A percentile compares a stretch with the other conserved stretches of the same genome.
Evolutionary conservation across 345 rosid species (phyloP).

Genomic region (Hypericum perforatum): DNA sequence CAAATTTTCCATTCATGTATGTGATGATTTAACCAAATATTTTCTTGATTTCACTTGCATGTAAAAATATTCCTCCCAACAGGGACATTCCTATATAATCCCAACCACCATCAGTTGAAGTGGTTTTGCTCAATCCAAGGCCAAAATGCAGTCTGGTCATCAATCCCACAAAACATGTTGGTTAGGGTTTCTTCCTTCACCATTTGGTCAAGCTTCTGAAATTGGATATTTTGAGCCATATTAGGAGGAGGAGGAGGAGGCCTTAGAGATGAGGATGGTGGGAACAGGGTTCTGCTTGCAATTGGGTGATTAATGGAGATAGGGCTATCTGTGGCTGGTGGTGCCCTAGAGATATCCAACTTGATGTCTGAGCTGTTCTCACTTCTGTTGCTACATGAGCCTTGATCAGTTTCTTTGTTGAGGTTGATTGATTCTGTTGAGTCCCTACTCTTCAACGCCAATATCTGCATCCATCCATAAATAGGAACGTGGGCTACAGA

Average conservation of each 20-base stretch:
- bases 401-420: slow-evolving; percentile 81
- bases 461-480: slow-evolving; percentile 36
- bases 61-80: not conserved
- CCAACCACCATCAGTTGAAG: slow-evolving; percentile 35
- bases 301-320: slow-evolving; percentile 29
- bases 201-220: slow-evolving; percentile 45
- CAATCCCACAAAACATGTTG: slow-evolving; percentile 85
- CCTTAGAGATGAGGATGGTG: slow-evolving; percentile 29
- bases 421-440: slow-evolving; percentile 79
- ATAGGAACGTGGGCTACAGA: too few species aligned
- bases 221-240: slow-evolving; percentile 22
- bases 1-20: not conserved
- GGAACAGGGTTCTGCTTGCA: slow-evolving; percentile 50
- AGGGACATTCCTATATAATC: not conserved
- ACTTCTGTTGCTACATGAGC: slow-evolving; percentile 87
- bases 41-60: not conserved
- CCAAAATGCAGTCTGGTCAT: slow-evolving; percentile 89
- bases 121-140: slow-evolving; percentile 93
- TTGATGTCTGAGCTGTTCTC: slow-evolving; percentile 84
- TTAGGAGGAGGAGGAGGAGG: slow-evolving; percentile 11
- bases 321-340: slow-evolving; percentile 61
- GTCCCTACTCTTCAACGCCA: slow-evolving; percentile 80
- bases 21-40: not conserved
- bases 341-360: slow-evolving; percentile 66
- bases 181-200: slow-evolving; percentile 82